These are phyloP conservation scores for Coniosporium tulheliwenetii DNA, from an alignment of 2,329 filamentous ascomycete genomes.

Conservation along the genomic window DNA sequence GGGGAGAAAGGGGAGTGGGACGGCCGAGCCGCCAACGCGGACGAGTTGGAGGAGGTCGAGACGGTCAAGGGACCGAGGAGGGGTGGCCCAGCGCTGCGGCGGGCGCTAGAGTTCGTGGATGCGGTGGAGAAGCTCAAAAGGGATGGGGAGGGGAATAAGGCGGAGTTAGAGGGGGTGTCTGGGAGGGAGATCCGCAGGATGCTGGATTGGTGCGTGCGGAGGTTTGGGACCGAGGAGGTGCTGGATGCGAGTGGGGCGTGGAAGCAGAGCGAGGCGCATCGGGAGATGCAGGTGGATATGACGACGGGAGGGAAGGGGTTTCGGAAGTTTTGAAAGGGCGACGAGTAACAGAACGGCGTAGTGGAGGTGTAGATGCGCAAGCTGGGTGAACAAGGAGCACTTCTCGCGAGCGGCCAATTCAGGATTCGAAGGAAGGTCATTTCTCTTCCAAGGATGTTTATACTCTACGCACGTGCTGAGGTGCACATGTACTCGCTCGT, in stretches of 20 bases:
- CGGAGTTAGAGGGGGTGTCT: constrained; percentile 18
- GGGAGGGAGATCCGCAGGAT: constrained; percentile 24
- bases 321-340: constrained; percentile 29
- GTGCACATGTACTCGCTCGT: no score
- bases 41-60: neutral
- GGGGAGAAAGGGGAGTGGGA: constrained; percentile 1
- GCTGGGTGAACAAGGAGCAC: no score
- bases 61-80: constrained; percentile 1
- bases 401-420: no score
- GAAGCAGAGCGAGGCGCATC: constrained; percentile 24
- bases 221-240: constrained; percentile 26
- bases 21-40: neutral
- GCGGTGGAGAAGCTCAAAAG: constrained; percentile 22
- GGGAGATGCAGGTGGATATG: constrained; percentile 26
- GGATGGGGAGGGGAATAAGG: constrained; percentile 12
- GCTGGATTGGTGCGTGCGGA: constrained; percentile 26
- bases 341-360: no score
- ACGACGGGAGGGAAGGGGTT: constrained; percentile 27
- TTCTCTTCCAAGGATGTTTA: no score
- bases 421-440: no score
- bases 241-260: constrained; percentile 28
- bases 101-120: constrained; percentile 15
- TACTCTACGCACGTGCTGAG: no score
- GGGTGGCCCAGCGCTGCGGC: constrained; percentile 4
- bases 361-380: no score